These are phyloP conservation scores for Amoeboaphelidium protococcarum DNA, from an alignment of 371 early-diverging fungal species.

Conservation along the genomic window DNA sequence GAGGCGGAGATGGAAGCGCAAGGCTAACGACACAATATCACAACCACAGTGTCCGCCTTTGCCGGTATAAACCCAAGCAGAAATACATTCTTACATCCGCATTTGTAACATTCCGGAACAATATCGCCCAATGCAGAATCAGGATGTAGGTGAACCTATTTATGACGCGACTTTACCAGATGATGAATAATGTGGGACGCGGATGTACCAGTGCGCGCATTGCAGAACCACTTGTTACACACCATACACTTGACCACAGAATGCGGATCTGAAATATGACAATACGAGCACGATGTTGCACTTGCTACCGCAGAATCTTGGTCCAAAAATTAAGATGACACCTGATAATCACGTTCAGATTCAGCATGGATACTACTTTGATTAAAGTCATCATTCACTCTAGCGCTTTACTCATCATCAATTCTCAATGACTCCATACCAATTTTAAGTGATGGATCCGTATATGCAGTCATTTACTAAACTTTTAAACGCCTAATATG, in stretches of 20 bases:
- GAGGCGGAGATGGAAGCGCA: constrained; percentile 62
- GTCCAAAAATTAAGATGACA: too few relatives aligned
- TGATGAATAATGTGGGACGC: constrained; percentile 92
- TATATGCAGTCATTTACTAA: too few relatives aligned
- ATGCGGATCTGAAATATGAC: constrained; percentile 66
- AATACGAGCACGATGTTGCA: constrained; percentile 35
- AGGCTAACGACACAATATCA: constrained; percentile 76
- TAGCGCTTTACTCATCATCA: too few relatives aligned
- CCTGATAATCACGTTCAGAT: too few relatives aligned
- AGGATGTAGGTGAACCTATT: constrained; percentile 70
- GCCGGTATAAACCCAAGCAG: constrained; percentile 92
- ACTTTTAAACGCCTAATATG: too few relatives aligned
- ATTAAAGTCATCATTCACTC: too few relatives aligned
- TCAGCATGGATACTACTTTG: too few relatives aligned
- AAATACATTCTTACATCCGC: constrained; percentile 84
- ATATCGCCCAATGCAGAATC: constrained; percentile 78
- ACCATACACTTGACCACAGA: constrained; percentile 78
- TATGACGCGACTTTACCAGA: constrained; percentile 76
- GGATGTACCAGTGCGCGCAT: constrained; percentile 63
- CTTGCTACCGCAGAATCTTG: too few relatives aligned
- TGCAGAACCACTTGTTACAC: constrained; percentile 92
- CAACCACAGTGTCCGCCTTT: constrained; percentile 87
- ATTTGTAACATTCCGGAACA: constrained; percentile 83
- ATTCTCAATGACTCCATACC: too few relatives aligned
- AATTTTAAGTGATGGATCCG: too few relatives aligned